phyloP scores from a whole-genome alignment of 2,329 filamentous ascomycete species.

The Esteya vermicola region DNA sequence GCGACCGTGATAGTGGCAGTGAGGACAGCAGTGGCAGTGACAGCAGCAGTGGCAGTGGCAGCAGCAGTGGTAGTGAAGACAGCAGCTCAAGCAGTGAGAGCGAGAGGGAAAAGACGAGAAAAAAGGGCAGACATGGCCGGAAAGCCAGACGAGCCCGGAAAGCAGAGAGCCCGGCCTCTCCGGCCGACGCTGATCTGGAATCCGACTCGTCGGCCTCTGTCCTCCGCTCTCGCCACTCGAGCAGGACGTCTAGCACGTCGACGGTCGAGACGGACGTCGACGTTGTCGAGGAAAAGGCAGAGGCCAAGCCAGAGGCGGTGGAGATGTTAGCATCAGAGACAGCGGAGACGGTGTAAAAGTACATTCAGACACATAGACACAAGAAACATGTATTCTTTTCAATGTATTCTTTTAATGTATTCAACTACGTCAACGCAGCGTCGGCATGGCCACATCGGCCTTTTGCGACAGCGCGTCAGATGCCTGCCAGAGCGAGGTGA shows the following conservation, averaged over 20 bases:
- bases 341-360: neutral
- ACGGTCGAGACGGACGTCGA: neutral
- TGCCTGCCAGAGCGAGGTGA: conserved; percentile 79
- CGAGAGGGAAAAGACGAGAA: neutral
- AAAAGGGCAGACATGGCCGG: neutral
- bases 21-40: no score
- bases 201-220: neutral
- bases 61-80: no score
- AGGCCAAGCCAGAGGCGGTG: neutral
- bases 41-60: no score
- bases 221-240: neutral
- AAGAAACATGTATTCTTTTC: neutral
- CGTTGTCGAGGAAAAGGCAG: no score
- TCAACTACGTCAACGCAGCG: conserved; percentile 5
- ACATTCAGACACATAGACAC: neutral
- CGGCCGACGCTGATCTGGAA: no score
- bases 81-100: no score
- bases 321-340: neutral
- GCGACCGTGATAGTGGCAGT: no score
- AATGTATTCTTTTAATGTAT: neutral
- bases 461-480: conserved; percentile 76
- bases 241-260: neutral
- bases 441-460: conserved; percentile 81
- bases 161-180: no score
- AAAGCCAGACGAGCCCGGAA: neutral